A percentile compares a stretch with the other conserved stretches of the same genome.
These are phyloP conservation scores for Schizophyllum commune DNA, from an alignment of 1,284 basidiomycete genomes.

Conservation along the genomic window DNA sequence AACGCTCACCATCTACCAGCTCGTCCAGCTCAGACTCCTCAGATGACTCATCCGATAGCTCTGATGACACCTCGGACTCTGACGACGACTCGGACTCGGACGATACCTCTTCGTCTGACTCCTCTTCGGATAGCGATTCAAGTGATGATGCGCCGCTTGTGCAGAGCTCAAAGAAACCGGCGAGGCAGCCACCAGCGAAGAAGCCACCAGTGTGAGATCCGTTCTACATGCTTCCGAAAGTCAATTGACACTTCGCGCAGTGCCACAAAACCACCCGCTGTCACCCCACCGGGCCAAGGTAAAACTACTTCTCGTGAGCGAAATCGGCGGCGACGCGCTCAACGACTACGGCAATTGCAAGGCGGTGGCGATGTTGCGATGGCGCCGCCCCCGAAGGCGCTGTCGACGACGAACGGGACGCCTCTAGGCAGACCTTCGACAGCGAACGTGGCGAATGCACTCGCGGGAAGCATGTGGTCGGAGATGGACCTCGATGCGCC, in stretches of 20 bases:
- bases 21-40: slow-evolving; percentile 1
- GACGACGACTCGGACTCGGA: background rate
- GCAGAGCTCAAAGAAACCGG: background rate
- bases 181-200: background rate
- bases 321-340: slow-evolving; percentile 56
- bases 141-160: background rate
- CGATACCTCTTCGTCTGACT: slow-evolving; percentile 2
- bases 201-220: background rate
- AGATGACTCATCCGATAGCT: background rate
- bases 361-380: slow-evolving; percentile 16
- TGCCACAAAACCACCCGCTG: background rate
- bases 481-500: background rate
- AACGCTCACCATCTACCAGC: background rate
- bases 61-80: slow-evolving; percentile 1
- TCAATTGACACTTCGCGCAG: background rate
- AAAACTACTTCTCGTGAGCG: slow-evolving; percentile 59
- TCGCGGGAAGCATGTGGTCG: too few relatives aligned
- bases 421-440: background rate
- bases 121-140: slow-evolving; percentile 2
- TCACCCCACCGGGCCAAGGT: slow-evolving; percentile 55
- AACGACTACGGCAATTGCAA: slow-evolving; percentile 22
- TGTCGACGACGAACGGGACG: background rate
- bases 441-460: background rate
- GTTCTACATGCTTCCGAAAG: background rate
- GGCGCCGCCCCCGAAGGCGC: slow-evolving; percentile 1